Conservation (phyloP, 1,284 basidiomycete genomes). For the Ceratobasidium sp. region DNA sequence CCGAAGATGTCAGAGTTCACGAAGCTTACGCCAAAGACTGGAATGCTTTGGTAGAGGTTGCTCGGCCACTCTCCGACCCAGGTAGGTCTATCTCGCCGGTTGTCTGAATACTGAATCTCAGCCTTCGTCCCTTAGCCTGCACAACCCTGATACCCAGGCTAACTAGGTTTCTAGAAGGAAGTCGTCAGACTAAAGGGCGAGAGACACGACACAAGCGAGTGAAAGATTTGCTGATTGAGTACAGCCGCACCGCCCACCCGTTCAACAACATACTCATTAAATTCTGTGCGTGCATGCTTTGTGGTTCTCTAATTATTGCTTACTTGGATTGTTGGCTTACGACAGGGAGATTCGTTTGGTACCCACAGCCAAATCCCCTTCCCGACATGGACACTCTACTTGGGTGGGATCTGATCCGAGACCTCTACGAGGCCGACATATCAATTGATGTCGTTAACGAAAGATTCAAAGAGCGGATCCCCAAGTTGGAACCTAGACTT, state of each 20-base stretch:
- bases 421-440: background rate
- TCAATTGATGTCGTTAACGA: background rate
- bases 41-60: constrained; percentile 5
- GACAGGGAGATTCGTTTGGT: background rate
- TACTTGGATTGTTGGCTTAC: background rate
- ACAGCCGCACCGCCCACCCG: background rate
- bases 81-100: background rate
- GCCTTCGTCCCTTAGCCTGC: background rate
- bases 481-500: background rate
- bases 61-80: constrained; percentile 4
- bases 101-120: background rate
- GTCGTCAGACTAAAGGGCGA: background rate
- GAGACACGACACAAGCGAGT: background rate
- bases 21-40: background rate
- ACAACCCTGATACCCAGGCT: constrained; percentile 11
- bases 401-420: constrained; percentile 2
- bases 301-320: background rate
- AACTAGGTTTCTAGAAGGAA: constrained; percentile 1
- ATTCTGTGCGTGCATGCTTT: background rate
- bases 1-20: background rate
- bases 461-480: constrained; percentile 8
- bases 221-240: no score
- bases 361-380: background rate
- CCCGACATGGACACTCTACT: background rate
- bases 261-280: background rate